Base-by-base conservation (phyloP, 139 green algal genomes). In the Chlamydomonas incerta region DNA sequence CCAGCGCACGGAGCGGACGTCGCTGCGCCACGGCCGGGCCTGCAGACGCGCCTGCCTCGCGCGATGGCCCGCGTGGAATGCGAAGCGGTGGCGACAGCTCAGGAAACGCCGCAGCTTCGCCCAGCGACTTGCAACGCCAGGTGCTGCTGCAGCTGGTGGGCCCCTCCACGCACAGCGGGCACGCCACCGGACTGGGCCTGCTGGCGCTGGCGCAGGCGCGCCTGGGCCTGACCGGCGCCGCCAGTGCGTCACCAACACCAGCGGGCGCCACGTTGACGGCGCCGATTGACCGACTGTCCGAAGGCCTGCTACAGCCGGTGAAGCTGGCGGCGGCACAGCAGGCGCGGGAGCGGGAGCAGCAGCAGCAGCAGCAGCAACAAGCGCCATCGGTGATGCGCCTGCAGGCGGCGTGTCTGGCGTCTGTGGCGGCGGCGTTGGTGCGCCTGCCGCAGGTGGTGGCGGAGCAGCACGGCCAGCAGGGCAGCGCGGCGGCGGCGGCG, bases 401-500 rank as follows among this genome's bases (percentile, higher is more conserved):
- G 9, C 72, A 67, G 1, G 33, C 28, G 50, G 72, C 72, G 26
- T 67, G 72, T 29, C 50, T 80, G 50, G 72, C 72, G 72, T 80
- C 72, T 9, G 47, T 80, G 29, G 46, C 72, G 21, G 50, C 72
- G 11, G 50, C 72, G 50, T 50, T 80, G 8, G 72, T 67, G 29
- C 50, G 26, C 2, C 50, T 80, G 50, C 72, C 72, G 11, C 47
- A 52, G 72, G 72, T 80, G 33, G 23, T 50, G 34, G 50, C 24
- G 35, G 31, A 73, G 67, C 10, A 47, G 17, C 37, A 33, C n/a
- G 67, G n/a, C n/a, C n/a, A 73, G 67, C 67, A 73, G 8, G 33
- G 33, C 34, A n/a, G 37, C 8, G 41, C 41, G 41, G 41, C 41
- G 67, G 34, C 18, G 3, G 23, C 37, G 35, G 15, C 34, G 11